Evolutionary conservation across 1,284 basidiomycete genomes (phyloP).

Genomic region (Ceratobasidium sp.): DNA sequence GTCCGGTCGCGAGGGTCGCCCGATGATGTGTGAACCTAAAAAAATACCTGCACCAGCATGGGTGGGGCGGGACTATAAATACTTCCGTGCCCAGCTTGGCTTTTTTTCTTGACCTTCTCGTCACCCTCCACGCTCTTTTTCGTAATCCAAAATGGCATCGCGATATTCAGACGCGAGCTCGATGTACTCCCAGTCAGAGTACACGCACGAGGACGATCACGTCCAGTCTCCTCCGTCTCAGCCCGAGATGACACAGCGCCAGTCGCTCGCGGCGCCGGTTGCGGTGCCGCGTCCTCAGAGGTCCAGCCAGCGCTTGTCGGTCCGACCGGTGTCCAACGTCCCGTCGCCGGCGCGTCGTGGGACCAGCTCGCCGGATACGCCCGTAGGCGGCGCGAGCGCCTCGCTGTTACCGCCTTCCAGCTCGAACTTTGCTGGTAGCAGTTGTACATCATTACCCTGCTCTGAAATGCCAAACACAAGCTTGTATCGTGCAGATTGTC

Average conservation of each 20-base stretch:
- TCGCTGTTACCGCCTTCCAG: background rate
- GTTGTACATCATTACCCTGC: too few species aligned
- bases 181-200: slow-evolving; percentile 33
- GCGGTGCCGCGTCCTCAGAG: slow-evolving; percentile 12
- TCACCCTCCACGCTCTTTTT: too few species aligned
- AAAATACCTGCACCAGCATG: too few species aligned
- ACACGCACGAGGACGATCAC: slow-evolving; percentile 26
- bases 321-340: background rate
- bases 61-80: too few species aligned
- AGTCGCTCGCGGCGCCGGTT: background rate
- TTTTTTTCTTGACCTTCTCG: too few species aligned
- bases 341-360: background rate
- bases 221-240: background rate
- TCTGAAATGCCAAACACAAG: too few species aligned
- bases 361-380: slow-evolving; percentile 14
- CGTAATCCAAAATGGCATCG: background rate
- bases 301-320: slow-evolving; percentile 19
- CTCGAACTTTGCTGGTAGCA: too few species aligned
- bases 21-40: too few species aligned
- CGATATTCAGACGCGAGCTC: slow-evolving; percentile 36
- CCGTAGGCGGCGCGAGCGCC: background rate
- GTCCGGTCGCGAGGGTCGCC: too few species aligned
- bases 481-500: too few species aligned
- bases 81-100: too few species aligned
- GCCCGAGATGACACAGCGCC: background rate